Evolutionary conservation across 148 eudicot species (phyloP).

Genomic region (Heliosperma pusillum): DNA sequence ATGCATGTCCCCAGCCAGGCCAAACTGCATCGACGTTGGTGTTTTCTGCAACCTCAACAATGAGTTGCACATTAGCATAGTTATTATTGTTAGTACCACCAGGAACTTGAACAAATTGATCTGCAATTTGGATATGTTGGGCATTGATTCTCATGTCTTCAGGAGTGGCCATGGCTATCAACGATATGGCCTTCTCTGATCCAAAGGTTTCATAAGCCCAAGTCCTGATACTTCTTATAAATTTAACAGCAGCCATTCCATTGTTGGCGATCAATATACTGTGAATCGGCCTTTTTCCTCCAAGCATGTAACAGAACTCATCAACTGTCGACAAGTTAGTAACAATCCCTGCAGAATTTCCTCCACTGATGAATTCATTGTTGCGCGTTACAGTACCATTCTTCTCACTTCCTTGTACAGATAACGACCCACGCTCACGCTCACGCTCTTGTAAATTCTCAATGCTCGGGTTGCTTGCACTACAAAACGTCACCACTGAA

Average conservation of each 20-base stretch:
- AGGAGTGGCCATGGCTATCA: conserved; percentile 99
- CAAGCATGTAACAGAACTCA: conserved; percentile 77
- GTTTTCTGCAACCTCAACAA: conserved; percentile 95
- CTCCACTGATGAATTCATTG: conserved; percentile 48
- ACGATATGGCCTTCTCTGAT: conserved; percentile 82
- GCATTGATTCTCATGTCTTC: conserved; percentile 99
- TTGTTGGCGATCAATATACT: conserved; percentile 95
- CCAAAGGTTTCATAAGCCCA: conserved; percentile 99
- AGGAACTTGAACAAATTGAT: conserved; percentile 97
- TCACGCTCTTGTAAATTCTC: conserved; percentile 16
- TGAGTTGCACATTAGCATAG: conserved; percentile 98
- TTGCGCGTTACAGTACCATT: conserved; percentile 34
- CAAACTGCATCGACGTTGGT: conserved; percentile 98
- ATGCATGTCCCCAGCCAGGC: conserved; percentile 99
- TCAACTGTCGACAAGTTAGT: conserved; percentile 46
- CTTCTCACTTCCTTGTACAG: conserved; percentile 18
- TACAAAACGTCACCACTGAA: conserved; percentile 17
- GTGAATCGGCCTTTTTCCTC: conserved; percentile 79
- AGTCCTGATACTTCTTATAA: conserved; percentile 81
- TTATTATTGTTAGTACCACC: conserved; percentile 99
- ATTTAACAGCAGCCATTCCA: conserved; percentile 99
- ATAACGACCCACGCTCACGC: conserved; percentile 1
- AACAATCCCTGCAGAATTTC: conserved; percentile 44
- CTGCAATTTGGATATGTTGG: conserved; percentile 94
- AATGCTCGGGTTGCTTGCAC: conserved; percentile 12